Evolutionary conservation across 306 rosid genomes (phyloP).

Genomic region (Clitoria ternatea): DNA sequence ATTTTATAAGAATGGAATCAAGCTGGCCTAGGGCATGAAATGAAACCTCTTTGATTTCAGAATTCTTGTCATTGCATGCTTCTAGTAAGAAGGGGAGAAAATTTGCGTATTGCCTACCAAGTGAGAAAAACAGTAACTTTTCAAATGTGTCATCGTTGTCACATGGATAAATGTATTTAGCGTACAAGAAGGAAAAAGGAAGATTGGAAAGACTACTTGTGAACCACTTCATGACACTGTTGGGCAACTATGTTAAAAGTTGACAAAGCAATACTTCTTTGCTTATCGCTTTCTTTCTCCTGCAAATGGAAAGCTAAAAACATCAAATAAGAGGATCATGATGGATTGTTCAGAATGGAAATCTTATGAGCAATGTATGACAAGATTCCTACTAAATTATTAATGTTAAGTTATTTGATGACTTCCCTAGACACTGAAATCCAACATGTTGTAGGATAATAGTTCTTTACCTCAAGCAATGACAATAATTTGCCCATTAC

Average conservation of each 20-base stretch:
- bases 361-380: not conserved
- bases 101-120: constrained; percentile 16
- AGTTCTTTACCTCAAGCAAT: constrained; percentile 25
- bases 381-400: not conserved
- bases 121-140: not conserved
- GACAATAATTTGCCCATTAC: constrained; percentile 18
- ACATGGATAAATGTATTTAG: not conserved
- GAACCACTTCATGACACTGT: constrained; percentile 22
- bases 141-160: not conserved
- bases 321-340: constrained; percentile 19
- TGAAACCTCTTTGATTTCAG: constrained; percentile 37
- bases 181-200: not conserved
- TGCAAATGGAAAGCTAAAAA: constrained; percentile 23
- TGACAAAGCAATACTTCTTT: constrained; percentile 28
- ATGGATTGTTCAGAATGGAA: not conserved
- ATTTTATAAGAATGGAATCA: not conserved
- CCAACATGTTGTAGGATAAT: not conserved
- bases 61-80: constrained; percentile 25
- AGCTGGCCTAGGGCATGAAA: not conserved
- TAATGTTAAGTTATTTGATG: not conserved
- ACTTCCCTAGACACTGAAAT: constrained; percentile 9
- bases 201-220: constrained; percentile 6
- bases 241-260: constrained; percentile 29
- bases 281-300: constrained; percentile 21
- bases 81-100: constrained; percentile 25